Evolutionary conservation across 1,284 basidiomycete species (phyloP).

Genomic region (Rhizoctonia solani): DNA sequence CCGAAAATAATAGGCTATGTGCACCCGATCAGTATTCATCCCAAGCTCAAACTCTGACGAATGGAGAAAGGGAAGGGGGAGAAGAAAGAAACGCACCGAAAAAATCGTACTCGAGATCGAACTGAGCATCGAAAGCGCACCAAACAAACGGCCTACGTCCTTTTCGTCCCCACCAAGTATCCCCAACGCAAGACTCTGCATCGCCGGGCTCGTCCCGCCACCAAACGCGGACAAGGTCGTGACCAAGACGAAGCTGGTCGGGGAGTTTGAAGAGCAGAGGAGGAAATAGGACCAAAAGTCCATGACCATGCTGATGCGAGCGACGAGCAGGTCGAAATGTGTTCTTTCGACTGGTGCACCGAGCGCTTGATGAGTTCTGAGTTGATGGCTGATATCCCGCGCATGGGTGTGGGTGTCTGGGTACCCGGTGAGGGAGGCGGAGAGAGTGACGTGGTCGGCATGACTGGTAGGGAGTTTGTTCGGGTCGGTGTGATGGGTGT

Average conservation of each 20-base stretch:
- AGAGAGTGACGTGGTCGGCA: slow-evolving; percentile 42
- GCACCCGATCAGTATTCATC: slow-evolving; percentile 30
- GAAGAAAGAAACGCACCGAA: slow-evolving; percentile 56
- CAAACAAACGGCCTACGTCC: slow-evolving; percentile 60
- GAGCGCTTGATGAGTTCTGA: slow-evolving; percentile 30
- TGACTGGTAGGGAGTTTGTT: slow-evolving; percentile 42
- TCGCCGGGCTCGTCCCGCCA: slow-evolving; percentile 63
- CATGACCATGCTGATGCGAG: slow-evolving; percentile 62
- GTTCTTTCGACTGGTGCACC: slow-evolving; percentile 51
- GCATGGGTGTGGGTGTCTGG: neutral
- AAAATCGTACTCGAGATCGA: slow-evolving; percentile 68
- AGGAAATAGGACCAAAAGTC: slow-evolving; percentile 71
- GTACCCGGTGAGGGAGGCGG: slow-evolving; percentile 49
- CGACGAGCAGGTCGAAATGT: slow-evolving; percentile 69
- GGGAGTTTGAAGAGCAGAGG: slow-evolving; percentile 51
- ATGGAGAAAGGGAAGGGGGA: no score
- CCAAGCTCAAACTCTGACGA: slow-evolving; percentile 11
- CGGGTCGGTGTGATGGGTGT: slow-evolving; percentile 48
- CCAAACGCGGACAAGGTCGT: slow-evolving; percentile 63
- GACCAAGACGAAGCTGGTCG: slow-evolving; percentile 55
- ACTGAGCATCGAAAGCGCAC: slow-evolving; percentile 68
- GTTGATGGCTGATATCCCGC: neutral
- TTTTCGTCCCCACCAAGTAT: slow-evolving; percentile 48
- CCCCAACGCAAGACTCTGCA: slow-evolving; percentile 71
- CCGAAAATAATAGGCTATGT: slow-evolving; percentile 70